phyloP scores from a whole-genome alignment of 371 early-diverging fungal species.

The Mortierella sp. region DNA sequence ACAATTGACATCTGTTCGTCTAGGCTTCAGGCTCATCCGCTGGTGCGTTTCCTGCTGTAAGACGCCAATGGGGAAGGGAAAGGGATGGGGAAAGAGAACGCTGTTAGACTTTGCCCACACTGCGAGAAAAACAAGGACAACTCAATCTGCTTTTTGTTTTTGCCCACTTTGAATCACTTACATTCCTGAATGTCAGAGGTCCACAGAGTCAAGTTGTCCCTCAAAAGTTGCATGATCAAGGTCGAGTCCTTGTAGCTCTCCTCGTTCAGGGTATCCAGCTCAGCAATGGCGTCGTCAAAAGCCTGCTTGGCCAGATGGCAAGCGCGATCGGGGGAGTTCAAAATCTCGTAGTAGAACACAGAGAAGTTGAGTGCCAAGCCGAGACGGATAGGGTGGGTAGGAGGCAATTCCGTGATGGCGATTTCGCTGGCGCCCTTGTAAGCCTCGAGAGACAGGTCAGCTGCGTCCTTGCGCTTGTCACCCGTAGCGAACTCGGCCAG shows the following conservation, averaged over 20 bases:
- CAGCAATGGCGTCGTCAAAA: slow-evolving; percentile 99
- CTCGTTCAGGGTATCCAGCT: slow-evolving; percentile 98
- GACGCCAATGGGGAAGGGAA: slow-evolving; percentile 1
- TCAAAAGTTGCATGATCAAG: slow-evolving; percentile 99
- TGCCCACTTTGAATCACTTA: slow-evolving; percentile 11
- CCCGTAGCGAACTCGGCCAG: slow-evolving; percentile 97
- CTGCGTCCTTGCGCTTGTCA: slow-evolving; percentile 88
- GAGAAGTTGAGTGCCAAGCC: slow-evolving; percentile 99
- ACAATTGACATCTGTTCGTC: neutral
- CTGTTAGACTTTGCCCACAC: neutral
- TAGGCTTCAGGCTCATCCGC: slow-evolving; percentile 21
- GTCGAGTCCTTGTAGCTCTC: slow-evolving; percentile 99
- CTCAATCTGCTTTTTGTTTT: neutral
- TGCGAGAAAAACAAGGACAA: neutral
- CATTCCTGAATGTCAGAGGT: slow-evolving; percentile 95
- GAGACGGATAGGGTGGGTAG: slow-evolving; percentile 99
- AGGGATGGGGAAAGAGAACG: neutral
- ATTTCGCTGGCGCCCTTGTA: slow-evolving; percentile 97
- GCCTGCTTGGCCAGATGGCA: slow-evolving; percentile 99
- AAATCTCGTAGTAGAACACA: slow-evolving; percentile 99
- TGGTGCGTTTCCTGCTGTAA: slow-evolving; percentile 2
- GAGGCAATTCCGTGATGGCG: slow-evolving; percentile 93
- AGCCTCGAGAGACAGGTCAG: slow-evolving; percentile 90
- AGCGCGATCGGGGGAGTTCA: slow-evolving; percentile 98
- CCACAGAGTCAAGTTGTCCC: slow-evolving; percentile 99